Base-by-base conservation (phyloP, 768 basidiomycete species). In the Tylopilus sp. region DNA sequence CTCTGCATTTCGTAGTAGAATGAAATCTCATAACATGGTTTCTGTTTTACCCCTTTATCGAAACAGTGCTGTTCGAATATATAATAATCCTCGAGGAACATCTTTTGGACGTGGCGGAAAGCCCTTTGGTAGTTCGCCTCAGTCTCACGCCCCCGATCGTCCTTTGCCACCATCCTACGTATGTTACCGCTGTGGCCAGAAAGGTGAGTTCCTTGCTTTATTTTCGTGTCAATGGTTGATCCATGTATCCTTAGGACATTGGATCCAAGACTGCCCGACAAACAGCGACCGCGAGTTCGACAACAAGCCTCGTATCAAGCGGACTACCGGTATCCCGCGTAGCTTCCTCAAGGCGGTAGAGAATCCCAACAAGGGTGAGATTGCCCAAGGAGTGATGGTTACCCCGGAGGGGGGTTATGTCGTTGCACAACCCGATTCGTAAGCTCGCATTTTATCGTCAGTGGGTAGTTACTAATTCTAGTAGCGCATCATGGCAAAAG, bases 251-350 rank as follows among this genome's bases (percentile, higher is more conserved):
- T 18, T 67, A 98, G 95, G 97, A 36, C 97, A 99, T 65, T 99
- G 97, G 97, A 99, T 99, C 57, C 95, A 99, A 66, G 91, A 97
- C 56, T 99, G 97, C 67, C 97, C 97, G 2, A 97, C 94, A 6
- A 98, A 98, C 67, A 94, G 88, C 60, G 92, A 99, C 65, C 87
- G 92, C 45, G 92, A 95, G 44, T 97, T 86, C 57, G 92, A 95
- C 69, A 88, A 98, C 62, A 78, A 88, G 51, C 95, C 95, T 42
- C 87, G 95, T 23, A 95, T 99, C 68, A 98, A 98, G 67, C 81
- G 97, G 45, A 98, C 97, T 4, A 99, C 97, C 10, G 97, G 97
- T 70, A 99, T 99, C 55, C 97, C 97, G 4, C 82, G 95, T 58
- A 95, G 91, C 66, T 98, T 99, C 83, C 75, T 99, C 48, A 97